Base-by-base conservation (phyloP, 2,329 filamentous ascomycete species). In the Cercospora janseana region DNA sequence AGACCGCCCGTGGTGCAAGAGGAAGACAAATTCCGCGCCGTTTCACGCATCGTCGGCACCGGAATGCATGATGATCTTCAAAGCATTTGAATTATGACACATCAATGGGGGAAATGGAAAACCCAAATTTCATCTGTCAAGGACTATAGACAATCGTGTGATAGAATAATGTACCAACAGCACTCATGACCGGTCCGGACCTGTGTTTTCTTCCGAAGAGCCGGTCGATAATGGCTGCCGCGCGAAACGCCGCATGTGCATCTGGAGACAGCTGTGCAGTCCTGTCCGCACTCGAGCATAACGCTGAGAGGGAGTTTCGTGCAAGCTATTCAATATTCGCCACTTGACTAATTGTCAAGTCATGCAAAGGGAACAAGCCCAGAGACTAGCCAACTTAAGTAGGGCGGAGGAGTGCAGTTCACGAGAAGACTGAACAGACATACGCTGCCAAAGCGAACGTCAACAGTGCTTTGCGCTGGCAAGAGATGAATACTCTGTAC, bases 281-380 rank as follows among this genome's bases (percentile, higher is more conserved):
- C 46, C 49, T 52, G 46, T 20, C 20, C 38, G 23, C 38, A 37
- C 35, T 52, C 24, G 29, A 49, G 49, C 58, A 61, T 55, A 60
- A 61, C 57, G 58, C 58, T 34, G 24, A 50, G 52, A 56, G 27
- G 40, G 51, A 50, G 54, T 31, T 44, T 49, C 51, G 35, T 44
- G 52, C 53, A 35, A 52, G 66, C 64, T 60, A 60, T 62, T 79
- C 62, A 60, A 79, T 95, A 78, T 95, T 78, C 88, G 90, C 90
- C 94, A 86, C 84, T 82, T 87, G 90, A 95, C 90, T 93, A 84
- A 91, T 93, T 84, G 86, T 83, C 88, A 90, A 82, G 81, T 83
- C 84, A 92, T 80, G 80, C 86, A 79, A 47, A 29, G 44, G 44
- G 26, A 40, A 40, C 34, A 37, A 40, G 34, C 34, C 44, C 44